Base-by-base conservation (phyloP, 2,329 filamentous ascomycete genomes). In the Trichophyton verrucosum region DNA sequence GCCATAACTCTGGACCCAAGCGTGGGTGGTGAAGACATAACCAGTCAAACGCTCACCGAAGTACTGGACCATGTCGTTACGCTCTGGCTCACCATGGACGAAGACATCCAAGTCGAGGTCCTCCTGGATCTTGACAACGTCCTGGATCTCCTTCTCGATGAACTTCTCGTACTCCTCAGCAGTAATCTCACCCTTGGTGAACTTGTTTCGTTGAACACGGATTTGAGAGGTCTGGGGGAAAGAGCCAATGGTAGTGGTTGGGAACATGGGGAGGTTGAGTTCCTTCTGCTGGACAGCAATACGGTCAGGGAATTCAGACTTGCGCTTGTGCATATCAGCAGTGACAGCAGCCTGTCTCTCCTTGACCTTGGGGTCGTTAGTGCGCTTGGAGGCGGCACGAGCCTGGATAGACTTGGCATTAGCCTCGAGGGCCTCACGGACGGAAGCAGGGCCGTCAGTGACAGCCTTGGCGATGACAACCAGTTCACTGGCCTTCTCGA, bases 1-100 rank as follows among this genome's bases (percentile, higher is more conserved):
- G 72, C 94, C 94, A 78, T 99, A 99, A 71, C 85, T 90, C 84
- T 99, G 91, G 61, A 99, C 94, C 94, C 94, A 99, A 69, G 89
- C 94, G 81, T 96, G 89, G 76, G 92, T 97, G 76, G 94, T 99
- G 85, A 99, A 99, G 75, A 91, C 88, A 77, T 97, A 99, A 73
- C 94, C 94, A 72, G 95, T 85, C 65, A 99, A 84, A 73, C 90
- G 88, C 85, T 99, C 94, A 78, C 94, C 94, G 71, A 99, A 99
- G 86, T 96, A 99, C 80, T 99, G 94, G 60, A 99, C 94, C 94
- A 99, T 99, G 86, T 99, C 94, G 81, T 99, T 99, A 77, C 94
- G 91, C 86, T 99, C 94, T 63, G 94, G 94, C 84, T 99, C 94
- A 75, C 94, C 94, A 82, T 99, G 94, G 67, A 99, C 94, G 75